Evolutionary conservation across 306 rosid species (phyloP).

Genomic region (Rosa multiflora): DNA sequence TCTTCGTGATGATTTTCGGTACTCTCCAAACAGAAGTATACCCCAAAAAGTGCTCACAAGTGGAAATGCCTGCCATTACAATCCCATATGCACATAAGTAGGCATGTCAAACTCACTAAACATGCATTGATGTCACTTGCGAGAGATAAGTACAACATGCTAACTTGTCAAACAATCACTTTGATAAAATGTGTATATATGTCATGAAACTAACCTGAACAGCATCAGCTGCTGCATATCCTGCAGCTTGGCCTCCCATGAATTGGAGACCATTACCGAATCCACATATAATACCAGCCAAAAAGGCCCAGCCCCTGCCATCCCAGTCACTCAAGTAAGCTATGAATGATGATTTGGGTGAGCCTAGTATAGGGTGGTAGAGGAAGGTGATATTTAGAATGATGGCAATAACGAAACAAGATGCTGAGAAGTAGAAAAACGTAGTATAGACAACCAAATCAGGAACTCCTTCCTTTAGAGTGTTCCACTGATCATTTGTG

Average conservation of each 20-base stretch:
- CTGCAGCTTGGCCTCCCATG: slow-evolving; percentile 99
- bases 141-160: not conserved
- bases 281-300: slow-evolving; percentile 92
- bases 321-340: slow-evolving; percentile 78
- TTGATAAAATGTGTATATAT: not conserved
- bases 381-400: slow-evolving; percentile 74
- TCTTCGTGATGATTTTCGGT: slow-evolving; percentile 72
- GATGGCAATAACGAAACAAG: slow-evolving; percentile 68
- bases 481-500: slow-evolving; percentile 93
- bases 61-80: slow-evolving; percentile 71
- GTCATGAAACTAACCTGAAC: slow-evolving; percentile 67
- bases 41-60: slow-evolving; percentile 97
- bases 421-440: slow-evolving; percentile 80
- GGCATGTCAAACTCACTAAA: not conserved
- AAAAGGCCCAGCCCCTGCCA: slow-evolving; percentile 89
- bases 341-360: slow-evolving; percentile 67
- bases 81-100: not conserved
- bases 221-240: slow-evolving; percentile 99
- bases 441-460: slow-evolving; percentile 79
- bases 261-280: slow-evolving; percentile 93
- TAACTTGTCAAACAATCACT: not conserved
- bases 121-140: not conserved
- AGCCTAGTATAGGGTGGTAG: slow-evolving; percentile 64
- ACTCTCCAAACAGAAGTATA: slow-evolving; percentile 68
- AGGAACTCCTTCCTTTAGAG: slow-evolving; percentile 69